Evolutionary conservation across 2,329 filamentous ascomycete genomes (phyloP).

Genomic region (Metarhizium humberi): DNA sequence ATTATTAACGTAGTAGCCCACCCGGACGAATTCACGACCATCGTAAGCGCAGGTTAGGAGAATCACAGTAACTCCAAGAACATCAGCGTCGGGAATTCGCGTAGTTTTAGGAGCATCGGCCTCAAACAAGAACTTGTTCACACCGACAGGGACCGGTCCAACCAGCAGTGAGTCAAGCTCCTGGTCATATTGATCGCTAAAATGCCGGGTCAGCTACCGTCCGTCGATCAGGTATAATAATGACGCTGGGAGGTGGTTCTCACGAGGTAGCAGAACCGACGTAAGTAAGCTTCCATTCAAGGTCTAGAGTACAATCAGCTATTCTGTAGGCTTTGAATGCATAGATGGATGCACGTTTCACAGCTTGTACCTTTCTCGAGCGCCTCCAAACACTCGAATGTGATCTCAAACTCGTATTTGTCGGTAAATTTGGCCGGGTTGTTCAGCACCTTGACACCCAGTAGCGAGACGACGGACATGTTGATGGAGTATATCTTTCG

Average conservation of each 20-base stretch:
- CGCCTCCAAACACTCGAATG: conserved; percentile 92
- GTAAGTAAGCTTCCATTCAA: conserved; percentile 99
- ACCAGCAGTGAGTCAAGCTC: conserved; percentile 96
- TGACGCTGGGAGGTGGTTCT: conserved; percentile 28
- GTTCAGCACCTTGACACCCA: conserved; percentile 93
- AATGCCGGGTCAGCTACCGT: conserved; percentile 4
- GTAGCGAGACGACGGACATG: conserved; percentile 94
- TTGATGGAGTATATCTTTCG: conserved; percentile 10
- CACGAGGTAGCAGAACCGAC: conserved; percentile 97
- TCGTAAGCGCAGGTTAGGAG: conserved; percentile 96
- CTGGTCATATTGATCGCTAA: conserved; percentile 90
- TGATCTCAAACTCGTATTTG: conserved; percentile 96
- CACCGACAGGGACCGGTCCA: conserved; percentile 91
- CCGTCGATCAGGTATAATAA: background rate
- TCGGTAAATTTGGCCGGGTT: conserved; percentile 92
- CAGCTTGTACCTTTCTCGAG: conserved; percentile 69
- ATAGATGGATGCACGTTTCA: background rate
- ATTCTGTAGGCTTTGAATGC: background rate
- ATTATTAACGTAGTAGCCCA: conserved; percentile 99
- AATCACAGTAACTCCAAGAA: conserved; percentile 94
- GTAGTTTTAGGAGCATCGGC: conserved; percentile 84
- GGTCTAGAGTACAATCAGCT: conserved; percentile 46
- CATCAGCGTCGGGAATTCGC: conserved; percentile 88
- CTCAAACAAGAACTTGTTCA: conserved; percentile 98
- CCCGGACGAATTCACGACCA: conserved; percentile 89